A percentile compares a stretch with the other conserved stretches of the same genome.
Evolutionary conservation across 768 basidiomycete genomes (phyloP).

Genomic region (Boletus rex-veris): DNA sequence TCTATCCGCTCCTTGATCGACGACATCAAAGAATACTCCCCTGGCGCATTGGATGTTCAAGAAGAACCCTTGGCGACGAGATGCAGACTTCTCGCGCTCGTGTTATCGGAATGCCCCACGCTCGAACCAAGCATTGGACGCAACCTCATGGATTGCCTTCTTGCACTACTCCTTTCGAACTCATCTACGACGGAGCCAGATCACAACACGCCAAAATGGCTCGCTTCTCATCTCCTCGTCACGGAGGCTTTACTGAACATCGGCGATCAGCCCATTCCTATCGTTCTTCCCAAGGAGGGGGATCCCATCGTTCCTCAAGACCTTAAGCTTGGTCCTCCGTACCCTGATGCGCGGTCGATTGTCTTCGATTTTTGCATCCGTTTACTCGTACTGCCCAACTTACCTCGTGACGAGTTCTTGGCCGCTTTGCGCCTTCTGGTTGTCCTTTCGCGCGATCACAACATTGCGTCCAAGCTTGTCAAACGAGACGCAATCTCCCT

Average conservation of each 20-base stretch:
- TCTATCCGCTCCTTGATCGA: slow-evolving; percentile 73
- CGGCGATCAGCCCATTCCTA: slow-evolving; percentile 65
- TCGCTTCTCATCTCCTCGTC: slow-evolving; percentile 80
- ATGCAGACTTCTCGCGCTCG: slow-evolving; percentile 80
- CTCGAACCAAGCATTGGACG: slow-evolving; percentile 53
- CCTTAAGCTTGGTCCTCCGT: slow-evolving; percentile 57
- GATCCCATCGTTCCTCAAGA: slow-evolving; percentile 54
- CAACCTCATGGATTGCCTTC: slow-evolving; percentile 63
- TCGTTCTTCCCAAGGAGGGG: slow-evolving; percentile 66
- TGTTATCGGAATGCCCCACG: slow-evolving; percentile 71
- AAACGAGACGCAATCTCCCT: slow-evolving; percentile 57
- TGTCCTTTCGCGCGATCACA: slow-evolving; percentile 72
- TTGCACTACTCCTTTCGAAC: slow-evolving; percentile 63
- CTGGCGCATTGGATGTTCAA: slow-evolving; percentile 59
- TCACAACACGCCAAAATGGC: slow-evolving; percentile 76
- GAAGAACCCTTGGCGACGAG: slow-evolving; percentile 79
- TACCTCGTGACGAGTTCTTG: slow-evolving; percentile 79
- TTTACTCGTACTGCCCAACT: slow-evolving; percentile 58
- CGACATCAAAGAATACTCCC: slow-evolving; percentile 68
- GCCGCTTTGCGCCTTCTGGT: slow-evolving; percentile 81
- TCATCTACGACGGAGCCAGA: slow-evolving; percentile 47
- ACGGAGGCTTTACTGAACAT: slow-evolving; percentile 79
- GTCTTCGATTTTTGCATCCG: slow-evolving; percentile 77
- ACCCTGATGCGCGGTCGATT: slow-evolving; percentile 55
- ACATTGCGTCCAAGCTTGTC: slow-evolving; percentile 63